phyloP scores from a whole-genome alignment of 768 basidiomycete genomes.

The Suillus discolor region DNA sequence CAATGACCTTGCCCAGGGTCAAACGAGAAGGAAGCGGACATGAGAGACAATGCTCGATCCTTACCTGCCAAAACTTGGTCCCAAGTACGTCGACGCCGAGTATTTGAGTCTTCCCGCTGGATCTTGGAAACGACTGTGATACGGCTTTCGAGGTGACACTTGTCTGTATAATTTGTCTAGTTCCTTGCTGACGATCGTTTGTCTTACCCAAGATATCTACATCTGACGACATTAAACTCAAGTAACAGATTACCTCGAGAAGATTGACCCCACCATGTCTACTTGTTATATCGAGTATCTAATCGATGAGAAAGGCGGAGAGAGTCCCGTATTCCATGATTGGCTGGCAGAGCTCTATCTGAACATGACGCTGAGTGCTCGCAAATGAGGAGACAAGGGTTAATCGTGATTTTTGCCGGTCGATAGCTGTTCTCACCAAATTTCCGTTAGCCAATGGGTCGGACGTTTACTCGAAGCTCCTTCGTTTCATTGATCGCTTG shows the following conservation, averaged over 20 bases:
- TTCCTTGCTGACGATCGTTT: background rate
- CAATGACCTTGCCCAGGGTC: slow-evolving; percentile 49
- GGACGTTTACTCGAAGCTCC: slow-evolving; percentile 65
- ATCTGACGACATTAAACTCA: slow-evolving; percentile 91
- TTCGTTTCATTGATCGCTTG: slow-evolving; percentile 82
- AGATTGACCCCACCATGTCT: slow-evolving; percentile 67
- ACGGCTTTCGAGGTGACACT: slow-evolving; percentile 77
- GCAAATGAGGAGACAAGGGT: slow-evolving; percentile 63
- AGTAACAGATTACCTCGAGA: slow-evolving; percentile 80
- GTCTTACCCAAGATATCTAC: slow-evolving; percentile 75
- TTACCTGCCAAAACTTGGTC: slow-evolving; percentile 62
- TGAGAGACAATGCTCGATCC: slow-evolving; percentile 77
- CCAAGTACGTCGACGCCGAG: slow-evolving; percentile 72
- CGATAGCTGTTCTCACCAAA: slow-evolving; percentile 13
- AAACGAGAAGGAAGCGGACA: slow-evolving; percentile 74
- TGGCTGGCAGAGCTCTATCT: slow-evolving; percentile 89
- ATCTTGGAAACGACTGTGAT: slow-evolving; percentile 74
- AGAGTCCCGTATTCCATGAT: slow-evolving; percentile 75
- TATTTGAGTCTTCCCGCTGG: slow-evolving; percentile 88
- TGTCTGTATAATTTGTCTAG: slow-evolving; percentile 3
- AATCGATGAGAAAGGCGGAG: slow-evolving; percentile 73
- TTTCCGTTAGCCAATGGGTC: slow-evolving; percentile 43
- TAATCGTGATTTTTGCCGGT: slow-evolving; percentile 20
- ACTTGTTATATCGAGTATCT: slow-evolving; percentile 84
- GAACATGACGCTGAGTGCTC: slow-evolving; percentile 59